Base-by-base conservation (phyloP, 2,329 filamentous ascomycete genomes). In the Coniochaeta prunicola region DNA sequence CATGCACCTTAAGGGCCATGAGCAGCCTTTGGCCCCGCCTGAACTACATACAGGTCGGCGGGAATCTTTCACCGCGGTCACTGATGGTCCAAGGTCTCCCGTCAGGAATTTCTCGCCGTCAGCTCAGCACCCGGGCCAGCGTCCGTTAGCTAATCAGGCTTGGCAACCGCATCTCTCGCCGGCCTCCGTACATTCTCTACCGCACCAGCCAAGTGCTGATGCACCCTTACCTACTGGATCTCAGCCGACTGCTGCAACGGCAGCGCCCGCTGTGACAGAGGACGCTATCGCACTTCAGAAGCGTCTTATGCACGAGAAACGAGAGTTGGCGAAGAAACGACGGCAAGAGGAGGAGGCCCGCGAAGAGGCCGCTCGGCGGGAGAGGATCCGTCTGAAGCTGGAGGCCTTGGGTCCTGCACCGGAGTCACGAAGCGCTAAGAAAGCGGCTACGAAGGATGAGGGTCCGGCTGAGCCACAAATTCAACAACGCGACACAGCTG, bases 301-400 rank as follows among this genome's bases (percentile, higher is more conserved):
- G 80, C 89, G 80, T 73, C 81, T 90, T 24, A 92, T 92, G 88
- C 81, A 81, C 38, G 86, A 90, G 65, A 83, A 84, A 40, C 80
- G 86, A 7, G 88, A 92, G 66, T 75, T 85, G 57, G 88, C 88
- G 21, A 85, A 87, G 67, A 86, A 88, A 67, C 80, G 87, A 59
- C 79, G 84, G 54, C 75, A 84, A 60, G 87, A 89, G 59, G 82
- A 91, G 69, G 86, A 88, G 65, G 86, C 82, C 21, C 81, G 79
- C n/a, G 87, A 90, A 66, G 88, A 91, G 67, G 87, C 85, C n/a
- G 89, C 83, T 19, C 83, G 80, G 60, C 81, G 83, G 65, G 88
- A 90, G 67, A 83, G 89, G 26, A 85, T 92, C 61, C 82, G 85
- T 54, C 80, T 87, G 68, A 91, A 90, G 71, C 74, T 92, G 53